These are phyloP conservation scores for Fusarium scirpi DNA, from an alignment of 2,329 filamentous ascomycete species.

Conservation along the genomic window DNA sequence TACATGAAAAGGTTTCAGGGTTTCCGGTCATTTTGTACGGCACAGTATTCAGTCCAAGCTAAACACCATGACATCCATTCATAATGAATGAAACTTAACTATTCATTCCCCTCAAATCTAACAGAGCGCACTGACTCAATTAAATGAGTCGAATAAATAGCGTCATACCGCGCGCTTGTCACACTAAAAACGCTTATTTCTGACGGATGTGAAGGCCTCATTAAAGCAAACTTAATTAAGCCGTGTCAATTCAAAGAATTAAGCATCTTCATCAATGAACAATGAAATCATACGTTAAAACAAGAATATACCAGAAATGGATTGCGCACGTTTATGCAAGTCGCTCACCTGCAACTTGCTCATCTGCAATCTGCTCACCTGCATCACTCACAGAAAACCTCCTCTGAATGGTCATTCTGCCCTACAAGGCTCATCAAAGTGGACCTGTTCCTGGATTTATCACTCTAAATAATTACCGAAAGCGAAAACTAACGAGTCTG, in stretches of 20 bases:
- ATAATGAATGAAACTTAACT: not conserved
- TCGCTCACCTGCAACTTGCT: not conserved
- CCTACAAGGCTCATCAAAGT: conserved; percentile 21
- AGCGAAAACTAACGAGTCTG: conserved; percentile 6
- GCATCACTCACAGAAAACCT: not conserved
- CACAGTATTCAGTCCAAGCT: not conserved
- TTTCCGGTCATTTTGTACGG: not conserved
- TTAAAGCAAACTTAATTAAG: not conserved
- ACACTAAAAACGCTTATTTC: not conserved
- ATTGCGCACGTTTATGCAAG: not conserved
- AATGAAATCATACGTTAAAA: not conserved
- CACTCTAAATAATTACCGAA: not conserved
- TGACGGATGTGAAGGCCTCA: not conserved
- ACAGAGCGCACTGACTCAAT: not conserved
- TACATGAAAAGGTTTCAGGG: not conserved
- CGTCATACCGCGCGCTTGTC: not conserved
- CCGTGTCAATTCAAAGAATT: not conserved
- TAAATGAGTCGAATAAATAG: not conserved
- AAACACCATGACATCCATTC: not conserved
- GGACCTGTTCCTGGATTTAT: conserved; percentile 13
- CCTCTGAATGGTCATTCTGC: not conserved
- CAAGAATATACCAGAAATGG: not conserved
- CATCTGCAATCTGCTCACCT: not conserved
- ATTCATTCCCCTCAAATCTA: not conserved
- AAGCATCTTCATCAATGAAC: not conserved